These are phyloP conservation scores for Saccharomyces hybrid DNA, from an alignment of 1,139 yeast species.

Conservation along the genomic window DNA sequence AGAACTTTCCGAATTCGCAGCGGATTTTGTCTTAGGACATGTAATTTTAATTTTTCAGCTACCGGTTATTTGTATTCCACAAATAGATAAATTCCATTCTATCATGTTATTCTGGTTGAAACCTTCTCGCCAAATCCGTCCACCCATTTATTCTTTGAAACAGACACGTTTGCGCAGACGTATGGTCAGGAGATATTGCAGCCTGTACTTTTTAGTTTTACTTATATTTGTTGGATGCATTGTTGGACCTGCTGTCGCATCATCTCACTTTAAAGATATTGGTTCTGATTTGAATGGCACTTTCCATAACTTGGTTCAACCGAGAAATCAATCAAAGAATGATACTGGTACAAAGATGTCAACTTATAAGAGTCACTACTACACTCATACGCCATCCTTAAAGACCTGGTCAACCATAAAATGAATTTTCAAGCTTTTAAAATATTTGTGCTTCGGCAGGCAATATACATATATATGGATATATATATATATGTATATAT, in stretches of 20 bases:
- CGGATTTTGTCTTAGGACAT: conserved; percentile 92
- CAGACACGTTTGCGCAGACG: conserved; percentile 96
- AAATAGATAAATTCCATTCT: conserved; percentile 95
- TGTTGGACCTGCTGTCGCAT: conserved; percentile 86
- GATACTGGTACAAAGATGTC: conserved; percentile 65
- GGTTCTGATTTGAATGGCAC: conserved; percentile 41
- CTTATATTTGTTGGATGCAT: conserved; percentile 65
- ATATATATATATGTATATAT: conserved; percentile 1
- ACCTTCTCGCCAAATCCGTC: conserved; percentile 96
- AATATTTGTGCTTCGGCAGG: background rate
- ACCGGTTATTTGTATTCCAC: conserved; percentile 79
- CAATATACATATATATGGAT: conserved; percentile 2
- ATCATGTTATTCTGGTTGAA: conserved; percentile 98
- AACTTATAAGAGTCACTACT: conserved; percentile 44
- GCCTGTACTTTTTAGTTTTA: conserved; percentile 67
- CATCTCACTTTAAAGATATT: conserved; percentile 35
- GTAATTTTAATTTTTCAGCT: conserved; percentile 77
- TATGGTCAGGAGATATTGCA: conserved; percentile 92
- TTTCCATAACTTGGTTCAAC: conserved; percentile 75
- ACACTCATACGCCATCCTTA: conserved; percentile 47
- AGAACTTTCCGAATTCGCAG: conserved; percentile 93
- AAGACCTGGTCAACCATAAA: conserved; percentile 59
- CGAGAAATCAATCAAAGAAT: conserved; percentile 70
- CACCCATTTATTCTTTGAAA: conserved; percentile 94
- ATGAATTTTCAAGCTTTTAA: conserved; percentile 23